Evolutionary conservation across 305 asterid genomes (phyloP).

Genomic region (Coffea humblotiana): DNA sequence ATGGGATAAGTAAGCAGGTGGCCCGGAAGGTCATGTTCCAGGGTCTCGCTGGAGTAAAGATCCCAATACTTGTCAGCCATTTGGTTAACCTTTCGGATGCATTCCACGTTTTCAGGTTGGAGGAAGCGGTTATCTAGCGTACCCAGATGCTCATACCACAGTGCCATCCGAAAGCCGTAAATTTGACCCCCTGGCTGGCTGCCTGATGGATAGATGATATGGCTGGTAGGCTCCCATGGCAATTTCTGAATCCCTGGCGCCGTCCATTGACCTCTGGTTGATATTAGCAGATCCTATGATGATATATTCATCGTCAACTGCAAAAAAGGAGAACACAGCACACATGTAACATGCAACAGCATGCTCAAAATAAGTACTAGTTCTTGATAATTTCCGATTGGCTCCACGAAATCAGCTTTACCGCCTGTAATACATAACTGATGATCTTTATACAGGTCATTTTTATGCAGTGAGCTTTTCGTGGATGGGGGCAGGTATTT

Average conservation of each 20-base stretch:
- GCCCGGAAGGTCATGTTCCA: constrained; percentile 67
- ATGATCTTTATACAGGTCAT: not conserved
- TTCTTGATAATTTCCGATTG: not conserved
- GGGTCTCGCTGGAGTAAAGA: constrained; percentile 44
- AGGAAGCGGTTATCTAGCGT: constrained; percentile 63
- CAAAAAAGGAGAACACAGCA: constrained; percentile 14
- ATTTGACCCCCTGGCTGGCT: constrained; percentile 76
- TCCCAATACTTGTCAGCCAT: constrained; percentile 74
- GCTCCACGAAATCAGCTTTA: not conserved
- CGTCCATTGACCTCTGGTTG: constrained; percentile 92
- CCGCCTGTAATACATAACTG: not conserved
- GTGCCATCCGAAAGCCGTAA: constrained; percentile 79
- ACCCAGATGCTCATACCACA: constrained; percentile 92
- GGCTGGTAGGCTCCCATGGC: constrained; percentile 90
- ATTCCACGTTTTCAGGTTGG: constrained; percentile 54
- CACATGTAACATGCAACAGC: not conserved
- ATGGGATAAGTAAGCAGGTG: constrained; percentile 83
- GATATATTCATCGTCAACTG: constrained; percentile 87
- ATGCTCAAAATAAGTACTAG: not conserved
- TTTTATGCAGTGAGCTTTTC: not conserved
- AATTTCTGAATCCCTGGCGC: constrained; percentile 77
- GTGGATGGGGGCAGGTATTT: not conserved
- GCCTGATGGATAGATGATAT: constrained; percentile 42
- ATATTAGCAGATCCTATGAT: constrained; percentile 83
- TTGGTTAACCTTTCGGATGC: constrained; percentile 55